Percentiles rank a stretch among this genome's conserved stretches.
phyloP scores from a whole-genome alignment of 257 asterid genomes.

The Penstemon newberryi region DNA sequence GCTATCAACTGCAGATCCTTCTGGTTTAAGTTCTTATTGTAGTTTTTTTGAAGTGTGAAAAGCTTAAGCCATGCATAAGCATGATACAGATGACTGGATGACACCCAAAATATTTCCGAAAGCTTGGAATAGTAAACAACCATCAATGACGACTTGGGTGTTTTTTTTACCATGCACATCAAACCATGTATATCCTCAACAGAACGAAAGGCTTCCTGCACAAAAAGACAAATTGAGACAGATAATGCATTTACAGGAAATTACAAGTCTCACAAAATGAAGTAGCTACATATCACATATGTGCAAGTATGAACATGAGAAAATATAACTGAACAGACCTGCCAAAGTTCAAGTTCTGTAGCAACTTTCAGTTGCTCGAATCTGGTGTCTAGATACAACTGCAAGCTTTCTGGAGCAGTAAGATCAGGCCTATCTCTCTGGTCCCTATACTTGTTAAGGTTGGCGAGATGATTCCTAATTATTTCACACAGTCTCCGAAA shows the following conservation, averaged over 20 bases:
- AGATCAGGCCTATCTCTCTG: slow-evolving; percentile 96
- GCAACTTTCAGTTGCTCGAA: slow-evolving; percentile 94
- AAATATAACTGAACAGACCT: slow-evolving; percentile 49
- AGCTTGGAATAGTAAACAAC: slow-evolving; percentile 86
- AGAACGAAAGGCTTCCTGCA: slow-evolving; percentile 92
- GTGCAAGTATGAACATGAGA: slow-evolving; percentile 1
- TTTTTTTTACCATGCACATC: slow-evolving; percentile 85
- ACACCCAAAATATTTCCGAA: slow-evolving; percentile 87
- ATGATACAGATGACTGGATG: slow-evolving; percentile 85
- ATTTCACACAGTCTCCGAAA: slow-evolving; percentile 89
- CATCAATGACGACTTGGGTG: slow-evolving; percentile 82
- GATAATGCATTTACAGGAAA: slow-evolving; percentile 3
- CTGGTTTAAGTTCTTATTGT: slow-evolving; percentile 81
- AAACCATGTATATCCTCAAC: slow-evolving; percentile 84
- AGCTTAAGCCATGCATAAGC: slow-evolving; percentile 98
- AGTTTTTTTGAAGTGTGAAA: slow-evolving; percentile 79
- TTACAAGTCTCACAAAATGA: not conserved
- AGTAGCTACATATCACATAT: not conserved
- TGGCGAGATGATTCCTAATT: slow-evolving; percentile 83
- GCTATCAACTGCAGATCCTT: slow-evolving; percentile 87
- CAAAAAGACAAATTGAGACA: not conserved
- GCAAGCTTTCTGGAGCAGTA: slow-evolving; percentile 83
- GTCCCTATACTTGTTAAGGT: slow-evolving; percentile 88
- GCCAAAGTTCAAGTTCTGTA: slow-evolving; percentile 94
- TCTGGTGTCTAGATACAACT: slow-evolving; percentile 86